phyloP scores from a whole-genome alignment of 495 filamentous ascomycete genomes.

The Penicillium odoratum region DNA sequence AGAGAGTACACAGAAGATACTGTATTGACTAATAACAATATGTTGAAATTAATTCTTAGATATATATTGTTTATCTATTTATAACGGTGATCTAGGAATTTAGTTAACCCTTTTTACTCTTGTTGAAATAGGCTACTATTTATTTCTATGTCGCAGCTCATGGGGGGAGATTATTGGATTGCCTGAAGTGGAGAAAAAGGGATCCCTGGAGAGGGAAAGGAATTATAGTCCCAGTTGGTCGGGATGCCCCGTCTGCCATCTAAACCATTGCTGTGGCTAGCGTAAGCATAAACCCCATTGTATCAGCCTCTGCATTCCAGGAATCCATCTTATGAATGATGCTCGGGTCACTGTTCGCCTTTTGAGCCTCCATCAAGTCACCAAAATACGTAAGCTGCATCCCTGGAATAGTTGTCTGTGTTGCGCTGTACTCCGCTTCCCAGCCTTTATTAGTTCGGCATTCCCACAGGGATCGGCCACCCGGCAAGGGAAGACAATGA shows the following conservation, averaged over 20 bases:
- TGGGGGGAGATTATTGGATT: too few species aligned
- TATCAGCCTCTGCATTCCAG: slow-evolving; percentile 5
- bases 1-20: too few species aligned
- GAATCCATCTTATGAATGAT: slow-evolving; percentile 1
- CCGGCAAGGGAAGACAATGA: slow-evolving; percentile 2
- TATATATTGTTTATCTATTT: too few species aligned
- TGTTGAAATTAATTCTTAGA: too few species aligned
- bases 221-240: too few species aligned
- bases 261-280: slow-evolving; percentile 4
- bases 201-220: too few species aligned
- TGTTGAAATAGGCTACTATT: too few species aligned
- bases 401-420: background rate
- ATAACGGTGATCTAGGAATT: too few species aligned
- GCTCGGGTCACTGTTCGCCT: slow-evolving; percentile 1
- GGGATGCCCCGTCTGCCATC: background rate
- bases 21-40: too few species aligned
- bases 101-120: too few species aligned
- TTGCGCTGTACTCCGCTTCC: slow-evolving; percentile 4
- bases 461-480: slow-evolving; percentile 2
- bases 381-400: slow-evolving; percentile 1
- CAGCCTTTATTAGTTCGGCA: background rate
- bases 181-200: too few species aligned
- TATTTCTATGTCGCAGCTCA: too few species aligned
- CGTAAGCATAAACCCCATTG: slow-evolving; percentile 2
- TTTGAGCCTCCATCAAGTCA: slow-evolving; percentile 4